Percentiles rank a stretch among this genome's conserved stretches.
phyloP scores from a whole-genome alignment of 495 filamentous ascomycete genomes.

The Podospora fimiseda region DNA sequence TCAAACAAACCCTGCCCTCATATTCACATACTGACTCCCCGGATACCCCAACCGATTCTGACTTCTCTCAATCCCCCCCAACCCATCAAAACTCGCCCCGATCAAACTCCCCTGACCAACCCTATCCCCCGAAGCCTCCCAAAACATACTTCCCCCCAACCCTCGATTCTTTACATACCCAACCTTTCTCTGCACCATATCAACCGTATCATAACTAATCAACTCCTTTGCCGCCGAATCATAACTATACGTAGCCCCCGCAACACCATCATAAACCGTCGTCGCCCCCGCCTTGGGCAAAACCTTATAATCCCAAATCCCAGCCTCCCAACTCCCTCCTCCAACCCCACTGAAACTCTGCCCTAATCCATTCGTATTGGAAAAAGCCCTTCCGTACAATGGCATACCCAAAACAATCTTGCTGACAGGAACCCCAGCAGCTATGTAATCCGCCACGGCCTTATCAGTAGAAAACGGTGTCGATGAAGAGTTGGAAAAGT shows the following conservation, averaged over 20 bases:
- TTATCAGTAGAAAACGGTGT: conserved; percentile 66
- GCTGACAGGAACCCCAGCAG: conserved; percentile 48
- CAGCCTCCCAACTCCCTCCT: conserved; percentile 63
- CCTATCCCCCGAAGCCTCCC: conserved; percentile 76
- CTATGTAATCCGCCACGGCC: conserved; percentile 64
- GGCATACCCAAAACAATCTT: conserved; percentile 85
- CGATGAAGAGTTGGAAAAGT: conserved; percentile 38
- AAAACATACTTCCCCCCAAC: conserved; percentile 84
- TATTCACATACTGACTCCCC: conserved; percentile 38
- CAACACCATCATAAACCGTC: conserved; percentile 39
- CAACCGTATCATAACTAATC: conserved; percentile 67
- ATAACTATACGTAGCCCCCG: conserved; percentile 64
- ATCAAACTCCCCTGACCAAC: conserved; percentile 57
- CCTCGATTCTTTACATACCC: conserved; percentile 54
- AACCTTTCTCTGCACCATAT: conserved; percentile 57
- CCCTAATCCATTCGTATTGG: conserved; percentile 63
- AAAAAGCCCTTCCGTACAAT: conserved; percentile 77
- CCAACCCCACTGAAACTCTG: conserved; percentile 58
- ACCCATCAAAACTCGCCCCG: conserved; percentile 35
- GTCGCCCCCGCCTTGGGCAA: conserved; percentile 44
- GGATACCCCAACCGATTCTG: conserved; percentile 38
- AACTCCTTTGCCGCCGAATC: conserved; percentile 52
- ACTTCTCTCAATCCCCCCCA: conserved; percentile 32
- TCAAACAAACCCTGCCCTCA: conserved; percentile 20
- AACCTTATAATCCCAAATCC: conserved; percentile 79